A percentile compares a stretch with the other conserved stretches of the same genome.
Evolutionary conservation across 306 rosid genomes (phyloP).

Genomic region (Psophocarpus tetragonolobus): DNA sequence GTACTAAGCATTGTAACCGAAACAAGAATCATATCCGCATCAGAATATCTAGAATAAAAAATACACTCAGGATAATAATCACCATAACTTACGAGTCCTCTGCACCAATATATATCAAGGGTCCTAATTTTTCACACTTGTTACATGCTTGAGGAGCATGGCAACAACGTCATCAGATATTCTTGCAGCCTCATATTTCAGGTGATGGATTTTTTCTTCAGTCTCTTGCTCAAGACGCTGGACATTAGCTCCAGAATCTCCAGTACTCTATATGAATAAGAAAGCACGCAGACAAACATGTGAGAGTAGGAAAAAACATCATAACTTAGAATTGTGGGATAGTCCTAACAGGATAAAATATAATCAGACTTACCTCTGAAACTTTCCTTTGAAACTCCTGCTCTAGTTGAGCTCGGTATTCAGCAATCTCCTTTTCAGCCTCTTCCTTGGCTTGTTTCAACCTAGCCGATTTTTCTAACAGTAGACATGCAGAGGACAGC

Average conservation of each 20-base stretch:
- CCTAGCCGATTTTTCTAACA: slow-evolving; percentile 78
- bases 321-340: not conserved
- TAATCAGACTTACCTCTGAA: slow-evolving; percentile 53
- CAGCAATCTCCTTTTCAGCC: slow-evolving; percentile 84
- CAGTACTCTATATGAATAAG: slow-evolving; percentile 63
- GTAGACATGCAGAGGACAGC: slow-evolving; percentile 13
- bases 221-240: slow-evolving; percentile 93
- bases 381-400: slow-evolving; percentile 77
- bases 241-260: slow-evolving; percentile 96
- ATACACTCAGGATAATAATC: slow-evolving; percentile 28
- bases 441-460: slow-evolving; percentile 96
- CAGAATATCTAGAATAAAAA: slow-evolving; percentile 39
- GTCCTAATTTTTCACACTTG: slow-evolving; percentile 66
- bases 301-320: slow-evolving; percentile 6
- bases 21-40: slow-evolving; percentile 31
- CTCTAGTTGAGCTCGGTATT: slow-evolving; percentile 82
- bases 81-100: slow-evolving; percentile 33
- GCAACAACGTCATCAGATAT: slow-evolving; percentile 69
- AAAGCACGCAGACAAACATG: slow-evolving; percentile 1
- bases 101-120: slow-evolving; percentile 28
- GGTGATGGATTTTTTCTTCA: slow-evolving; percentile 61
- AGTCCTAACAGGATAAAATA: not conserved
- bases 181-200: slow-evolving; percentile 63
- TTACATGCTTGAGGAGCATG: slow-evolving; percentile 84
- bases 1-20: slow-evolving; percentile 23